Conservation (phyloP, 306 rosid genomes). For the Biancaea sappan region DNA sequence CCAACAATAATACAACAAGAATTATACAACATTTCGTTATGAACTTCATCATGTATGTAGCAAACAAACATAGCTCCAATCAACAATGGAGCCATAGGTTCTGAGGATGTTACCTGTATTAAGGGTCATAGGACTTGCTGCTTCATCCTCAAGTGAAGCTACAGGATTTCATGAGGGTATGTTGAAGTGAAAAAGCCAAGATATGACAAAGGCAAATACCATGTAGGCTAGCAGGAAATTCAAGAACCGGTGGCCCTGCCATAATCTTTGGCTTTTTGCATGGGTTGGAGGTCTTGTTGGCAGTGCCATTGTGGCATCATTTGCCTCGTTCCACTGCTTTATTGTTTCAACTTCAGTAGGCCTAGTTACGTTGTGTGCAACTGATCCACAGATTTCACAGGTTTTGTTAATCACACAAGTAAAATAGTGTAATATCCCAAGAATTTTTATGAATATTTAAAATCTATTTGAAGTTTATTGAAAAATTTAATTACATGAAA, state of each 20-base stretch:
- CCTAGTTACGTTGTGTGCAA: constrained; percentile 71
- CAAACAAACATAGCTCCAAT: constrained; percentile 28
- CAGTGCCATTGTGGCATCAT: constrained; percentile 46
- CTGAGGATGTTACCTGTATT: constrained; percentile 38
- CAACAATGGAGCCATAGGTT: constrained; percentile 29
- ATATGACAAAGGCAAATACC: constrained; percentile 90
- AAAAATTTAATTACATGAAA: no score
- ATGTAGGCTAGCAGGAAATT: constrained; percentile 85
- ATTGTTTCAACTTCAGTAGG: constrained; percentile 59
- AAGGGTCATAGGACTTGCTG: constrained; percentile 32
- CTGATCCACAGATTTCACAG: constrained; percentile 89
- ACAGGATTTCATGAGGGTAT: constrained; percentile 68
- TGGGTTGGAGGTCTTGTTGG: constrained; percentile 45
- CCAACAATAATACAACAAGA: constrained; percentile 30
- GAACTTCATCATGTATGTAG: constrained; percentile 41
- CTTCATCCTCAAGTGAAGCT: constrained; percentile 30
- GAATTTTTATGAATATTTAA: no score
- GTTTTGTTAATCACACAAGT: constrained; percentile 54
- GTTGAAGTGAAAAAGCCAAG: constrained; percentile 95
- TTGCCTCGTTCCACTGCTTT: constrained; percentile 67
- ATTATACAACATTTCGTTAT: constrained; percentile 37
- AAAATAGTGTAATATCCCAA: no score
- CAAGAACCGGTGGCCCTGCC: constrained; percentile 90
- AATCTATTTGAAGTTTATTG: no score
- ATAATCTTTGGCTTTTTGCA: constrained; percentile 59